Base-by-base conservation (phyloP, 352 stramenopile genomes). In the Phytophthora meadii region DNA sequence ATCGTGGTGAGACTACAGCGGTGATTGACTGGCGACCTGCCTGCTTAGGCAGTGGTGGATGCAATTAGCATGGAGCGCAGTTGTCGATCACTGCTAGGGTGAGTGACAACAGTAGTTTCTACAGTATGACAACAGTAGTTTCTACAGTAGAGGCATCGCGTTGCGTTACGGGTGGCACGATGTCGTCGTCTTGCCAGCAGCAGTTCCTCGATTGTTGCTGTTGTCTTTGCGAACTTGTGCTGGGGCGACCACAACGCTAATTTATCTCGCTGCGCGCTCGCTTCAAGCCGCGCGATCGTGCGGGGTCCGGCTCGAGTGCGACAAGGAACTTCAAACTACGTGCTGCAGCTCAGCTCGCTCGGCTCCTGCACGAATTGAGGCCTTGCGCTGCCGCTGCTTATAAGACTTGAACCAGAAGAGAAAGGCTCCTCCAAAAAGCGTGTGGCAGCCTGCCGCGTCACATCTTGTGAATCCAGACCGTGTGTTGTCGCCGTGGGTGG, bases 241-340 rank as follows among this genome's bases (percentile, higher is more conserved):
- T 14, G 24, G 3, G 45, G 15, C 37, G 14, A 11, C 30, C 12
- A 19, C 15, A 42, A 22, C 22, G 2, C 22, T 22, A 22, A 22
- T 22, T 2, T 2, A 46, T 63, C 27, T 63, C 52, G 53, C 53
- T 46, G 52, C 34, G 48, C 50, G 49, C 40, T 50, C 8, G 6
- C 39, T 30, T 52, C 36, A 50, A 59, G 12, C 52, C 59, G 32
- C 48, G 11, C 41, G 32, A 49, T 67, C 41, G 50, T 39, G 27
- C n/a, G 6, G n/a, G 24, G 50, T 45, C 42, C n/a, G 60, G 60
- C 52, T 56, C 25, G 60, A 56, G 60, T 68, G 60, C 53, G 61
- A 58, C 61, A 68, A 68, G 61, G 61, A 68, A 64, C 36, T 63
- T 68, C 44, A 68, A 64, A 54, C 44, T 36, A 42, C 22, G 54